Evolutionary conservation across 1,284 basidiomycete species (phyloP), one percentile per base, ranked within the genome.

Genomic region (Lentinula novae-zelandiae): DNA sequence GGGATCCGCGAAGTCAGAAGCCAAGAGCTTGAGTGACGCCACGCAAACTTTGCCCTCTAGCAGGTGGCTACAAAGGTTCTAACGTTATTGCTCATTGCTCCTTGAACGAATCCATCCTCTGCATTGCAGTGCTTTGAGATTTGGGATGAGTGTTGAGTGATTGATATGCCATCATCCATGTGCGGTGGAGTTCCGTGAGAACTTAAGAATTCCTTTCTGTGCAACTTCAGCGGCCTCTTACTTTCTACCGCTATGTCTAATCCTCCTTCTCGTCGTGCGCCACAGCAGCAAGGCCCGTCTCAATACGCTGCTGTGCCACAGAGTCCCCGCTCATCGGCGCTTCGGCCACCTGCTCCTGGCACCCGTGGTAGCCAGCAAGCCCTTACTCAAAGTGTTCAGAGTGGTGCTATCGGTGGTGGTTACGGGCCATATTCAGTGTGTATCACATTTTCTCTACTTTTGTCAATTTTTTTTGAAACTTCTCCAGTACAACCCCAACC

Each of bases 391-490:
- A 84, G 86, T 53, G 89, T 92, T 12, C 87, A 88, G 3, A 86
- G 80, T 31, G 90, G 90, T 17, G 78, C 78, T 44, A 89, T 92
- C 69, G 90, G 90, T 9, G 80, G 81, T 50, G 83, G 82, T 20
- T 92, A 90, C 77, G 90, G 90, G 15, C 90, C 90, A 40, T 92
- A 92, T 73, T 86, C 90, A 17, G 90, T 92, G 65, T 60, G 89
- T 78, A 54, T 59, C 62, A 13, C 48, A 58, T 60, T 34, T 39
- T 39, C 20, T 17, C 31, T 42, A 17, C 42, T 44, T 10, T 22
- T 22, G 12, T 22, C 46, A 12, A 39, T 36, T 38, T 36, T 36
- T 38, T 39, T 13, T 38, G 36, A 38, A 15, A 7, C 53, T 60
- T 65, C 40, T 55, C 44, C 66, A 89, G 86, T 89, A 87, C 68